These are phyloP conservation scores for Cryptosporidium sp. DNA, from an alignment of 169 alveolate species.

Conservation along the genomic window DNA sequence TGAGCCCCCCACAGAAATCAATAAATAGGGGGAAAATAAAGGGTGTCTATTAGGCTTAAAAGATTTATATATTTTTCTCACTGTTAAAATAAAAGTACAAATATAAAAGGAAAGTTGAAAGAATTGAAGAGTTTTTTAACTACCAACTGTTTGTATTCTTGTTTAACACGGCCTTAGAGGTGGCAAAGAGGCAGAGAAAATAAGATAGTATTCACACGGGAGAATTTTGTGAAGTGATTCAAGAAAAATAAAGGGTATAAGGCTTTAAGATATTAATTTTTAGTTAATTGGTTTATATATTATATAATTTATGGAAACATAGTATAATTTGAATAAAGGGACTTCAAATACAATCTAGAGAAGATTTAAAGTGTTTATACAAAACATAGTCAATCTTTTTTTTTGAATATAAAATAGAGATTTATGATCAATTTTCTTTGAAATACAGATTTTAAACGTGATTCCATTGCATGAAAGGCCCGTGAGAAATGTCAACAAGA, in stretches of 20 bases:
- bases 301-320: background rate
- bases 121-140: background rate
- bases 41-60: background rate
- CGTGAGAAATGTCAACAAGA: slow-evolving; percentile 44
- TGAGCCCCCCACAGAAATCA: slow-evolving; percentile 6
- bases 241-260: background rate
- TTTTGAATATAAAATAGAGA: background rate
- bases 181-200: background rate
- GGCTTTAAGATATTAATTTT: slow-evolving; percentile 7
- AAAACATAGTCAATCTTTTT: background rate
- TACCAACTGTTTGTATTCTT: slow-evolving; percentile 27
- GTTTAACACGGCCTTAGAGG: slow-evolving; percentile 9
- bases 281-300: background rate
- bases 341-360: background rate
- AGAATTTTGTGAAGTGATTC: background rate
- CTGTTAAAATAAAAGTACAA: background rate
- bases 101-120: background rate
- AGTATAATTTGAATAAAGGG: too few relatives aligned
- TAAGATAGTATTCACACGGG: background rate
- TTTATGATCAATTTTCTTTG: background rate
- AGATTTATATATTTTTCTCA: slow-evolving; percentile 20
- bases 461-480: background rate
- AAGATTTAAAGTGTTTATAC: background rate
- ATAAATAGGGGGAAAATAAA: slow-evolving; percentile 7
- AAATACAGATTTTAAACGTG: background rate